Base-by-base conservation (phyloP, 1,284 basidiomycete genomes). In the Gymnopus androsaceus region DNA sequence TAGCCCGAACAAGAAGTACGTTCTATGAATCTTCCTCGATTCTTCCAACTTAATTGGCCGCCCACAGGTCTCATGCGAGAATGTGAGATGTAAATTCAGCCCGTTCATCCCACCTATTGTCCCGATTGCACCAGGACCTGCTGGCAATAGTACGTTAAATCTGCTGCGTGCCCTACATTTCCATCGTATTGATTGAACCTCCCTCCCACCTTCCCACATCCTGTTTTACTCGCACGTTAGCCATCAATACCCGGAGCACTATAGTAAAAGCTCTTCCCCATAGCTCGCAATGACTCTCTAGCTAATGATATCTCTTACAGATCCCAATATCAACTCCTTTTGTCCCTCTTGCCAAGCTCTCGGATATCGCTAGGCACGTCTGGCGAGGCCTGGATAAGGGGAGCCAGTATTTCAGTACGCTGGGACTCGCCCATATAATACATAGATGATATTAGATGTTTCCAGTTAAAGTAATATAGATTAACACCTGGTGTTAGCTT, bases 51-150 rank as follows among this genome's bases (percentile, higher is more conserved):
- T 57, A 27, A 55, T 41, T 19, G 11, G 27, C 34, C 14, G 6
- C 23, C 48, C n/a, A 55, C 63, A 77, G 77, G 67, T 79, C 47
- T 57, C 58, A 45, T 82, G 80, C 63, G 67, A 73, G 12, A 72
- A 67, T 51, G 56, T 59, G 14, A 67, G 67, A 46, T 82, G 80
- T 66, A 76, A 69, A 60, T 78, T 82, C 59, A 82, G 81, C 45
- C 71, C 76, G 0, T 68, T 65, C 80, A 82, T 57, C 76, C 79
- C 0, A 62, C 53, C 3, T 67, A 61, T 48, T 83, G 82, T 53
- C 73, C 75, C 1, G 58, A 49, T 17, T 82, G 80, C 65, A 75
- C 60, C 45, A 65, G 66, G 46, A 78, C 75, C 1, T 83, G 81
- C 53, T 69, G 69, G 59, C 81, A 82, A 66, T 78, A 77, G 81